A percentile compares a stretch with the other conserved stretches of the same genome.
Evolutionary conservation across 371 early-diverging fungal species (phyloP).

Genomic region (Mucor racemosus): DNA sequence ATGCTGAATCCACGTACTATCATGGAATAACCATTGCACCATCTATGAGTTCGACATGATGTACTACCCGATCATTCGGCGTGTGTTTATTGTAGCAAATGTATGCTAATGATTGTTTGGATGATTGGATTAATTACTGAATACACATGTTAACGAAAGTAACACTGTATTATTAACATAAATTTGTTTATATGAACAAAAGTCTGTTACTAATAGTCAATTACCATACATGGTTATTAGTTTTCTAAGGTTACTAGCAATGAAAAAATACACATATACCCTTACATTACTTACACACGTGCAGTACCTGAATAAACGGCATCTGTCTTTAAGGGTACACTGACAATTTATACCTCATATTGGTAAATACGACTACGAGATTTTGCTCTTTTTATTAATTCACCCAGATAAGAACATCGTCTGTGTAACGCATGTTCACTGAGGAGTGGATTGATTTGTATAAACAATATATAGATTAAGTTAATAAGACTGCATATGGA

Average conservation of each 20-base stretch:
- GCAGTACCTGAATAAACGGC: not conserved
- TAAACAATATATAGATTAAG: not conserved
- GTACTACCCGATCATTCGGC: not conserved
- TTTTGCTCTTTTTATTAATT: not conserved
- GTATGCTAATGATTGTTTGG: not conserved
- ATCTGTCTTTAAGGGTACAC: too few species aligned
- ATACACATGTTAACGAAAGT: not conserved
- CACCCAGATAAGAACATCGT: not conserved
- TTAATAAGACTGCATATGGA: not conserved
- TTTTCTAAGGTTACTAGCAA: not conserved
- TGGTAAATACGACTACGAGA: too few species aligned
- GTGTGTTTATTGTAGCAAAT: not conserved
- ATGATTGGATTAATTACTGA: not conserved
- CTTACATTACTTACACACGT: not conserved
- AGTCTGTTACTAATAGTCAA: not conserved
- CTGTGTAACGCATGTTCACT: constrained; percentile 16
- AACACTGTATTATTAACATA: not conserved
- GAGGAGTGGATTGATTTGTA: constrained; percentile 4
- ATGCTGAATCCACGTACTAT: too few species aligned
- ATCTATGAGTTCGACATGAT: not conserved
- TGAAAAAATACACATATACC: not conserved
- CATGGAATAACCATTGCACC: not conserved
- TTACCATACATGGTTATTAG: not conserved
- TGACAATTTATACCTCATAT: too few species aligned
- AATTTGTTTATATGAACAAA: not conserved